Evolutionary conservation across 1,284 basidiomycete species (phyloP).

Genomic region (Meira miltonrushii): DNA sequence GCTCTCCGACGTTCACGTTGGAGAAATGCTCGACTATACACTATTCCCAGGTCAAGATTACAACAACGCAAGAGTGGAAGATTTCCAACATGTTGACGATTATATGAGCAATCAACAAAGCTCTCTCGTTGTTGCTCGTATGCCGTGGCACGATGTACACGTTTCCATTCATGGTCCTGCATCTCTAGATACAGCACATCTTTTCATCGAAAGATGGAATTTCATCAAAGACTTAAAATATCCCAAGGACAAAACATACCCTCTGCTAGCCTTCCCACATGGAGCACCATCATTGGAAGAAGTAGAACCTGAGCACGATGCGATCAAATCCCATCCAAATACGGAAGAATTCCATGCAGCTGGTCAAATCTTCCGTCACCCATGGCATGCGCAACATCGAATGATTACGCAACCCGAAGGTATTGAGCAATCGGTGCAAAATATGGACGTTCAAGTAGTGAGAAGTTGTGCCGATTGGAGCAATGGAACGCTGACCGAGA

Average conservation of each 20-base stretch:
- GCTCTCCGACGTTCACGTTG: slow-evolving; percentile 61
- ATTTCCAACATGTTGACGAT: slow-evolving; percentile 60
- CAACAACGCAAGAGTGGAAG: slow-evolving; percentile 63
- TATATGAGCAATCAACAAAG: slow-evolving; percentile 71
- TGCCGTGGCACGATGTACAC: slow-evolving; percentile 58
- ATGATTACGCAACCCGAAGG: slow-evolving; percentile 15
- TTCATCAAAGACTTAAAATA: slow-evolving; percentile 50
- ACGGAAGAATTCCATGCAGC: slow-evolving; percentile 15
- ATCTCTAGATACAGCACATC: slow-evolving; percentile 82
- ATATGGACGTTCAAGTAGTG: slow-evolving; percentile 66
- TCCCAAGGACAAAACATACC: slow-evolving; percentile 56
- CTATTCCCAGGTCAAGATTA: slow-evolving; percentile 84
- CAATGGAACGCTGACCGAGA: slow-evolving; percentile 69
- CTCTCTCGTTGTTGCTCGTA: slow-evolving; percentile 59
- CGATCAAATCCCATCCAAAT: slow-evolving; percentile 63
- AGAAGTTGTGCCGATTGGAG: slow-evolving; percentile 85
- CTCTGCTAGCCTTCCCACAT: slow-evolving; percentile 79
- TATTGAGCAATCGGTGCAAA: slow-evolving; percentile 11
- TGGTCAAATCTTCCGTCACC: slow-evolving; percentile 25
- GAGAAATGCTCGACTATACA: slow-evolving; percentile 64
- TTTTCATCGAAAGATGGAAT: slow-evolving; percentile 84
- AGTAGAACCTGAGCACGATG: slow-evolving; percentile 19
- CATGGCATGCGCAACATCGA: slow-evolving; percentile 15
- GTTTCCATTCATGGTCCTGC: slow-evolving; percentile 71
- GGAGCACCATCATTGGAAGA: slow-evolving; percentile 61